Evolutionary conservation across 225 moss, liverwort and hornwort species (phyloP), one percentile per base, ranked within the genome.

Genomic region (Neckera pumila): DNA sequence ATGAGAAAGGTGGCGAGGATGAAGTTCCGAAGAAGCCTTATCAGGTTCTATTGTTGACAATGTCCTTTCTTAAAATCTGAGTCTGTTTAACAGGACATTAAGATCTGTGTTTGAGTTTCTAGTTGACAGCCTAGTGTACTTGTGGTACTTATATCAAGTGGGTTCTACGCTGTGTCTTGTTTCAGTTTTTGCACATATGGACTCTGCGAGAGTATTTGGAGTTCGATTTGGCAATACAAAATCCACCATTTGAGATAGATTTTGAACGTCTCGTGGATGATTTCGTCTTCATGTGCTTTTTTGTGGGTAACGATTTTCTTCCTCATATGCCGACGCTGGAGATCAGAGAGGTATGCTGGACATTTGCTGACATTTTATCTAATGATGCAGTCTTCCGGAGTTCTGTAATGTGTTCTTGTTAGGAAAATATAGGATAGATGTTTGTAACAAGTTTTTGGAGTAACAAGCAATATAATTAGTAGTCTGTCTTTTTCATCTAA

Each of bases 251-350:
- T 86, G 96, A 96, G 88, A 90, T 99, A 64, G 99, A 99, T 56
- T 99, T 97, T 89, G 99, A 99, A 92, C 96, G 96, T 88, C 91
- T 97, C 56, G 94, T 99, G 79, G 99, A 99, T 78, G 99, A 99
- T 87, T 99, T 99, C 77, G 99, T 99, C 78, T 99, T 99, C 92
- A 99, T 99, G 99, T 99, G 97, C 84, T 99, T 99, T 90, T 99
- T 99, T 82, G 99, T 99, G 76, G 98, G 98, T 60, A 99, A 99
- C 88, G 98, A 99, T 90, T 99, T 99, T 89, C 94, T 99, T 58
- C 99, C 99, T 69, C 99, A 99, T 89, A 99, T 99, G 99, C 99
- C 99, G 86, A 99, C 97, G 71, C 88, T 99, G 86, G 99, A 99
- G 88, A 99, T 99, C 70, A 88, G 96, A 89, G 99, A 99, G 96